Evolutionary conservation across 2,329 filamentous ascomycete genomes (phyloP).

Genomic region (Reticulascus tulasneorum): DNA sequence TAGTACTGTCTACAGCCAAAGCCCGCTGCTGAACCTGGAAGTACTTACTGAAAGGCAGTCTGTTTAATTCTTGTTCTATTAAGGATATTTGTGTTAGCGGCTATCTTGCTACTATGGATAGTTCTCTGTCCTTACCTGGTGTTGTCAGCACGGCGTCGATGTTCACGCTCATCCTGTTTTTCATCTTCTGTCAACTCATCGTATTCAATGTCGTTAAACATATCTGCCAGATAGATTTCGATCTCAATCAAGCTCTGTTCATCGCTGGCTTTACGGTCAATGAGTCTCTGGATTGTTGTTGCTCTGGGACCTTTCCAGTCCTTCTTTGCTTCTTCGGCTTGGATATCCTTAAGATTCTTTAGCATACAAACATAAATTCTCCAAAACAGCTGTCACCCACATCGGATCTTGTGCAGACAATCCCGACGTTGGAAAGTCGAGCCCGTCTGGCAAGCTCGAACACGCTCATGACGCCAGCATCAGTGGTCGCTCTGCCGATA

Average conservation of each 20-base stretch:
- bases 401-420: constrained; percentile 39
- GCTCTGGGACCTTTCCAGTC: constrained; percentile 24
- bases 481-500: constrained; percentile 36
- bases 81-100: background rate
- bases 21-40: background rate
- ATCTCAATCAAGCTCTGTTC: constrained; percentile 7
- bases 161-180: background rate
- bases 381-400: constrained; percentile 17
- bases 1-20: too few relatives aligned
- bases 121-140: background rate
- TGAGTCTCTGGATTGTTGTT: constrained; percentile 13
- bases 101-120: background rate
- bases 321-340: constrained; percentile 24
- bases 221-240: constrained; percentile 13
- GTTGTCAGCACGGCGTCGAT: background rate
- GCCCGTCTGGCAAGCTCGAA: constrained; percentile 35
- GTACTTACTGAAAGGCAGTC: constrained; percentile 19
- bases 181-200: constrained; percentile 7
- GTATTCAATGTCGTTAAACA: constrained; percentile 9
- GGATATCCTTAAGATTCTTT: constrained; percentile 23
- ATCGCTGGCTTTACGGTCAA: constrained; percentile 8
- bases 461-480: constrained; percentile 34
- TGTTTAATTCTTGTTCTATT: background rate
- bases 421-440: constrained; percentile 34
- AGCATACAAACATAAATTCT: background rate